Evolutionary conservation across 2,329 filamentous ascomycete species (phyloP).

Genomic region (Cladosporium sphaerospermum): DNA sequence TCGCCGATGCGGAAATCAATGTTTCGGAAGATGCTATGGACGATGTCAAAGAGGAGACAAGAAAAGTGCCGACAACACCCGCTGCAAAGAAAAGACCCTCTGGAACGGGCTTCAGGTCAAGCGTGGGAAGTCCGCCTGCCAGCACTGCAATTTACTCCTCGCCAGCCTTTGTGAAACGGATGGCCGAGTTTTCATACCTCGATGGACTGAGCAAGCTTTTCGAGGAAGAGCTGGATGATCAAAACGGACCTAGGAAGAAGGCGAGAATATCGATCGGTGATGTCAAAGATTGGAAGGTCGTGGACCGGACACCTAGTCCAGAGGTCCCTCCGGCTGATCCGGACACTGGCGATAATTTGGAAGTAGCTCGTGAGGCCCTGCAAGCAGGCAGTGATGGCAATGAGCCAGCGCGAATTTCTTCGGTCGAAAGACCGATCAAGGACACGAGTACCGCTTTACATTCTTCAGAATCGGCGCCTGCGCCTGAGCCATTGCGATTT

Average conservation of each 20-base stretch:
- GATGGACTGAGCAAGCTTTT: slow-evolving; percentile 62
- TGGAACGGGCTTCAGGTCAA: slow-evolving; percentile 10
- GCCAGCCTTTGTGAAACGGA: slow-evolving; percentile 70
- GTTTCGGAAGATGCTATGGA: slow-evolving; percentile 11
- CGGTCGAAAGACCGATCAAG: too few relatives aligned
- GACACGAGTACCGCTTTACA: too few relatives aligned
- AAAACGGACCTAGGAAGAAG: slow-evolving; percentile 58
- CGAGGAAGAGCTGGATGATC: slow-evolving; percentile 58
- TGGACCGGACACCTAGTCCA: slow-evolving; percentile 65
- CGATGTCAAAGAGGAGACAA: not conserved
- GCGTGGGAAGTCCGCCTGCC: slow-evolving; percentile 21
- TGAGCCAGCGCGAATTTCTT: not conserved
- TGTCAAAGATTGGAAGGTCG: slow-evolving; percentile 67
- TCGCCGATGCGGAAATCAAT: slow-evolving; percentile 10
- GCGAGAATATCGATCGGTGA: slow-evolving; percentile 63
- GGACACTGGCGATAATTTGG: slow-evolving; percentile 7
- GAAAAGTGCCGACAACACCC: slow-evolving; percentile 16
- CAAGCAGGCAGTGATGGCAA: not conserved
- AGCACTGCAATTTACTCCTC: slow-evolving; percentile 58
- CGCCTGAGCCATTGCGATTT: too few relatives aligned
- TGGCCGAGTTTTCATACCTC: slow-evolving; percentile 31
- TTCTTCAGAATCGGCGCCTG: too few relatives aligned
- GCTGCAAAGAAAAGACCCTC: slow-evolving; percentile 4
- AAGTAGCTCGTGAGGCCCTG: not conserved
- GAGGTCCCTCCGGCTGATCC: slow-evolving; percentile 40